Evolutionary conservation across 208 protist genomes (phyloP), one percentile per base, ranked within the genome.

Genomic region (Strigomonas culicis): DNA sequence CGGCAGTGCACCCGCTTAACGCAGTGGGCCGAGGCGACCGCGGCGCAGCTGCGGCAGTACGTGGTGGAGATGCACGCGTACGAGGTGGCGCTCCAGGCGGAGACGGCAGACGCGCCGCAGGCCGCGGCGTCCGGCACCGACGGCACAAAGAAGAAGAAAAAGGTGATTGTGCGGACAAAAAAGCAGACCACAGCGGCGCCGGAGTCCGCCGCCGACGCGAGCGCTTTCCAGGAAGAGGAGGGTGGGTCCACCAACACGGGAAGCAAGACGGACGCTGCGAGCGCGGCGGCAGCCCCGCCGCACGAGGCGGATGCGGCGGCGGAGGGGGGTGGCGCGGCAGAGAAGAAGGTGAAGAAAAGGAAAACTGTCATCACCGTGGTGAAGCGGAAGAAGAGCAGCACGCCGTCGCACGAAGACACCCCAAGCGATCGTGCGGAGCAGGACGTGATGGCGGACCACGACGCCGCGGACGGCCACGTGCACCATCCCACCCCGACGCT

Each of bases 41-140:
- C 4, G 4, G 7, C 31, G 15, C 28, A 83, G 17, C 24, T 92
- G 13, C 32, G 78, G 34, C 1, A n/a, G 4, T 21, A 72, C 24
- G 62, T 57, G 1, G 21, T 1, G 2, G 52, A 70, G 36, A 25
- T 70, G 21, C 34, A 39, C 0, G 39, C 4, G 0, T 70, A 70
- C 36, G 59, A 70, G 22, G 19, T 24, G 56, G 28, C 30, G 34
- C 1, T 39, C n/a, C n/a, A n/a, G n/a, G n/a, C n/a, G n/a, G n/a
- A n/a, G n/a, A n/a, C n/a, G n/a, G n/a, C n/a, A n/a, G n/a, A n/a
- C n/a, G n/a, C n/a, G n/a, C n/a, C n/a, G n/a, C n/a, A n/a, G n/a
- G n/a, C n/a, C n/a, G n/a, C n/a, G n/a, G n/a, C n/a, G n/a, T n/a
- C n/a, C n/a, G n/a, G n/a, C n/a, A n/a, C n/a, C n/a, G n/a, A n/a